A percentile compares a stretch with the other conserved stretches of the same genome.
Conservation (phyloP, 805 yeast genomes). For the Ogataea ganodermae region DNA sequence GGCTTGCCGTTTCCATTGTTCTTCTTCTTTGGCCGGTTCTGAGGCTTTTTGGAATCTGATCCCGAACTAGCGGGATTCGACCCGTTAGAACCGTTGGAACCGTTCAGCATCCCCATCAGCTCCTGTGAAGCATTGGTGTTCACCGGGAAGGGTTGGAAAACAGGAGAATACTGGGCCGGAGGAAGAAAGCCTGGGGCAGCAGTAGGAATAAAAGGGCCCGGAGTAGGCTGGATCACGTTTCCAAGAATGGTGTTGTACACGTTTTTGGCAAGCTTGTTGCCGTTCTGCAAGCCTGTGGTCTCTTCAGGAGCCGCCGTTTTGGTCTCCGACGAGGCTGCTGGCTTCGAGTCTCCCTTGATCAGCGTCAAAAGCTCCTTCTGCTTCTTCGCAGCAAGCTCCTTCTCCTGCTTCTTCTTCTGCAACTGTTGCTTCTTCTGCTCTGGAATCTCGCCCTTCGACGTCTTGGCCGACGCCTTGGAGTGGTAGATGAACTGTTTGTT, state of each 20-base stretch:
- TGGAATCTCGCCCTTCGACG: slow-evolving; percentile 29
- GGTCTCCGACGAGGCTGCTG: background rate
- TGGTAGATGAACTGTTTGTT: slow-evolving; percentile 75
- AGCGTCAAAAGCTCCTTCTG: slow-evolving; percentile 47
- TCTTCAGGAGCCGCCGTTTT: background rate
- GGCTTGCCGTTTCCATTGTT: background rate
- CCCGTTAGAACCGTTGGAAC: background rate
- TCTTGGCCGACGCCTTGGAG: slow-evolving; percentile 58
- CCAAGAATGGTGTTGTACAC: slow-evolving; percentile 34
- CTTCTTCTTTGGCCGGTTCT: background rate
- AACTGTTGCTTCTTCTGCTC: slow-evolving; percentile 23
- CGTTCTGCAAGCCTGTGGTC: slow-evolving; percentile 6
- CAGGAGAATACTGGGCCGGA: slow-evolving; percentile 11
- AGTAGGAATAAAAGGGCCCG: background rate
- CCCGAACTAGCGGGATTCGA: background rate
- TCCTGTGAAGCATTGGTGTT: slow-evolving; percentile 18
- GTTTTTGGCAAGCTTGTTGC: slow-evolving; percentile 26
- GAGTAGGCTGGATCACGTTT: slow-evolving; percentile 21
- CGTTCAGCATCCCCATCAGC: slow-evolving; percentile 21
- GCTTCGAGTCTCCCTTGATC: slow-evolving; percentile 38
- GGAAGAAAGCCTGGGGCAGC: slow-evolving; percentile 6
- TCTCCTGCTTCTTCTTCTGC: slow-evolving; percentile 29
- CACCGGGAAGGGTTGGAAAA: slow-evolving; percentile 7
- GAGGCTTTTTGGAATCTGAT: background rate
- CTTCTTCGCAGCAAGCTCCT: slow-evolving; percentile 32